A percentile compares a stretch with the other conserved stretches of the same genome.
These are phyloP conservation scores for Marasmius oreades DNA, from an alignment of 1,284 basidiomycete genomes.

Conservation along the genomic window DNA sequence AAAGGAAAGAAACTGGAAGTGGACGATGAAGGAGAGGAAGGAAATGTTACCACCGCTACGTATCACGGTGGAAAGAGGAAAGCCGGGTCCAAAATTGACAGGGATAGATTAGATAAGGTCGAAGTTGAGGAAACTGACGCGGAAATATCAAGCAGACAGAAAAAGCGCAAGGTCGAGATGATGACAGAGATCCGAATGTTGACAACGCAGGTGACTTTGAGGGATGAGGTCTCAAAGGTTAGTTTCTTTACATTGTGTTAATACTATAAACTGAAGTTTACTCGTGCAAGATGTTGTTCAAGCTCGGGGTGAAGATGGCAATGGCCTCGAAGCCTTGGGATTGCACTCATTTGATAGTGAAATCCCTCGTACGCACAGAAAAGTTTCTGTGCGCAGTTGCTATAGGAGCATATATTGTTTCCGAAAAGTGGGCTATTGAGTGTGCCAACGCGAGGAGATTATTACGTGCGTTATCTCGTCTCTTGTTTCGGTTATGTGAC, in stretches of 20 bases:
- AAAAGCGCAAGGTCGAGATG: constrained; percentile 13
- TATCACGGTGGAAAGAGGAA: constrained; percentile 8
- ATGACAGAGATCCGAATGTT: constrained; percentile 39
- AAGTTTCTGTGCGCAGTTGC: constrained; percentile 79
- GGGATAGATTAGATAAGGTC: neutral
- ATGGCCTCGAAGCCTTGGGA: constrained; percentile 57
- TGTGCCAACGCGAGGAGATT: constrained; percentile 54
- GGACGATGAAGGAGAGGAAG: constrained; percentile 18
- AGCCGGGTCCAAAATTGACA: constrained; percentile 9
- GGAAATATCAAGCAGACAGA: neutral
- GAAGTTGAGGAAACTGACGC: constrained; percentile 3
- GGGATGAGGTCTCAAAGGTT: constrained; percentile 55
- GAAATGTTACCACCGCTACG: constrained; percentile 1
- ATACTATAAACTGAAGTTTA: constrained; percentile 3
- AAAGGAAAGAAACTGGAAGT: constrained; percentile 13
- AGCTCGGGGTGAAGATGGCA: constrained; percentile 62
- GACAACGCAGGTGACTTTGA: constrained; percentile 56
- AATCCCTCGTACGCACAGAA: constrained; percentile 70
- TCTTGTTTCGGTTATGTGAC: constrained; percentile 5
- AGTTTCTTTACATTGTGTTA: constrained; percentile 14
- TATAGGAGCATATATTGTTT: constrained; percentile 56
- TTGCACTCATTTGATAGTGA: constrained; percentile 75
- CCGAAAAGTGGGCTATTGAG: constrained; percentile 61
- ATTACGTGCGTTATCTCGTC: constrained; percentile 42
- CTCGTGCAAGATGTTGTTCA: constrained; percentile 46